Evolutionary conservation across 2,329 filamentous ascomycete genomes (phyloP), one percentile per base, ranked within the genome.

Genomic region (Mycosphaerella sp.): DNA sequence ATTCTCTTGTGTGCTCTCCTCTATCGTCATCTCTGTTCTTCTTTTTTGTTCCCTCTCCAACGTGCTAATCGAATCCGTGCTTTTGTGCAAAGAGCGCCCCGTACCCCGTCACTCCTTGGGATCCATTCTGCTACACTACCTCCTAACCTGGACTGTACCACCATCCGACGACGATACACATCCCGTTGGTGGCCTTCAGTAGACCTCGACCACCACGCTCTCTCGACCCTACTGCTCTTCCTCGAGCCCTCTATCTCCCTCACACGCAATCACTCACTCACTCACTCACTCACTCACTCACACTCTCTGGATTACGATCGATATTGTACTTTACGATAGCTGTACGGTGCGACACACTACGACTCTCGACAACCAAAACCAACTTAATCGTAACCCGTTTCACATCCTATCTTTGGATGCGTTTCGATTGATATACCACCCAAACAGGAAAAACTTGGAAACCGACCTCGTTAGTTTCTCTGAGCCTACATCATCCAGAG

Each of bases 11-110:
- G 37, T 50, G n/a, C n/a, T 47, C 46, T 57, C 61, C 57, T 53
- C 55, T 54, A 56, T 59, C 54, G 54, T 57, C 58, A 53, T 60
- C 60, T 57, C 54, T 57, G 54, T 52, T 55, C 52, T 61, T 54
- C 56, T 50, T 48, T 59, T 57, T 54, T 51, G 53, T 60, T 59
- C 55, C 53, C 50, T 59, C 54, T 59, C 54, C 47, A 40, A 49
- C 47, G 55, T 59, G 49, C 53, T 50, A 51, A 52, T 55, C 50
- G 49, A 37, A 52, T 58, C 54, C 57, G 56, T 57, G 50, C 53
- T 53, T 54, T 49, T 50, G 37, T 41, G 28, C 41, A 35, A 41
- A 53, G 45, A 54, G 41, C 25, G 17, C 32, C 21, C 44, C 44
- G 43, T 41, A 53, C 56, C 51, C 52, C 57, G 58, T 58, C 55